phyloP scores from a whole-genome alignment of 495 filamentous ascomycete species.

The Aspergillus indologenus region DNA sequence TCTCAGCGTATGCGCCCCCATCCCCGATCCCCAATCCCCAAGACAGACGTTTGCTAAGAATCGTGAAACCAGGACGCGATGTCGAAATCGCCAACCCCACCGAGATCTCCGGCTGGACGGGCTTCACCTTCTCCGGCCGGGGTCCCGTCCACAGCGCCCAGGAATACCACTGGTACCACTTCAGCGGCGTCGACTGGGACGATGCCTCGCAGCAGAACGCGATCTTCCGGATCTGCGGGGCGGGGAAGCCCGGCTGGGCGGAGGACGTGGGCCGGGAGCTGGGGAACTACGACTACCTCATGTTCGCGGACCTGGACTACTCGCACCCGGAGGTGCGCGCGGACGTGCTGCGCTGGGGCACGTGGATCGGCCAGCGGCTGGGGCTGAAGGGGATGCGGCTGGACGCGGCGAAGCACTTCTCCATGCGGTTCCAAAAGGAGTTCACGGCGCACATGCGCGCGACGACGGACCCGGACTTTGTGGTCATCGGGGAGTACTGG shows the following conservation, averaged over 20 bases:
- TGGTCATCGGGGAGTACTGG: constrained; percentile 75
- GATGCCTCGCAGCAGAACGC: constrained; percentile 51
- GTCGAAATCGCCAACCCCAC: constrained; percentile 51
- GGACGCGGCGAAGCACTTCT: constrained; percentile 73
- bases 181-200: constrained; percentile 67
- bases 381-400: constrained; percentile 63
- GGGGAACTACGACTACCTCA: constrained; percentile 71
- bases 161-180: constrained; percentile 69
- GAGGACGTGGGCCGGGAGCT: constrained; percentile 60
- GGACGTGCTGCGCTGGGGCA: constrained; percentile 63
- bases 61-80: constrained; percentile 56
- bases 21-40: not conserved
- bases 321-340: constrained; percentile 58
- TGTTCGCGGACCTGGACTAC: constrained; percentile 66
- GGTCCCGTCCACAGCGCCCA: constrained; percentile 56
- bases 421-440: constrained; percentile 56
- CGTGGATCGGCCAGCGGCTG: constrained; percentile 58
- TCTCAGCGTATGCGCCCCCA: constrained; percentile 35
- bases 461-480: constrained; percentile 48
- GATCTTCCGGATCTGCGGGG: constrained; percentile 66
- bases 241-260: constrained; percentile 68
- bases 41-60: too few species aligned
- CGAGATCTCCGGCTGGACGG: constrained; percentile 64
- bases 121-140: constrained; percentile 62
- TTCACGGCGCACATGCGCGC: constrained; percentile 54